Conservation (phyloP, 257 asterid species). For the Thymus quinquecostatus region DNA sequence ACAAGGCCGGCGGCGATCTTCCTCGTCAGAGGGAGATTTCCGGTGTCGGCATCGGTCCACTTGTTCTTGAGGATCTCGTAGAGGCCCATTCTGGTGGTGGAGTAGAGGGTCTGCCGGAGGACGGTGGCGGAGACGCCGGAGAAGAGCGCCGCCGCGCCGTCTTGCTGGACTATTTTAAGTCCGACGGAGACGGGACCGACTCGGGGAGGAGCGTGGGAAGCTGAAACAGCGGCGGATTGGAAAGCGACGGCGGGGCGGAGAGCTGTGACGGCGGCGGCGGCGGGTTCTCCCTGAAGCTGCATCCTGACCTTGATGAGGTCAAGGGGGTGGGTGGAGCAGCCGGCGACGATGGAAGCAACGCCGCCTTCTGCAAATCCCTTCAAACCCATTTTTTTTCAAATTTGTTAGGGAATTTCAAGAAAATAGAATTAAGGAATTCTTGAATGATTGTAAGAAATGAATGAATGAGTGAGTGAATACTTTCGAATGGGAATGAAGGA, state of each 20-base stretch:
- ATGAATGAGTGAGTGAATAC: neutral
- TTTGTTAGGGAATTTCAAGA: neutral
- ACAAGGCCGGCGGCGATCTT: constrained; percentile 57
- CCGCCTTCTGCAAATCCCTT: constrained; percentile 73
- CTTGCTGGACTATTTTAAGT: constrained; percentile 49
- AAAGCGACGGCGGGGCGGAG: constrained; percentile 54
- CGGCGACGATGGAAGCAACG: constrained; percentile 65
- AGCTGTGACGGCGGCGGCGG: constrained; percentile 19
- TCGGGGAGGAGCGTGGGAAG: constrained; percentile 34
- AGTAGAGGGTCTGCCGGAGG: constrained; percentile 62
- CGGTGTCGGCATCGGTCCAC: constrained; percentile 55
- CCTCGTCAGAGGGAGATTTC: constrained; percentile 38
- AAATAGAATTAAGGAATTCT: no score
- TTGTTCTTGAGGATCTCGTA: constrained; percentile 63
- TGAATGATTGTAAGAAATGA: neutral
- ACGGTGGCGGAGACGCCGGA: constrained; percentile 77
- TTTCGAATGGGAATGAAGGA: no score
- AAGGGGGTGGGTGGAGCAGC: constrained; percentile 64
- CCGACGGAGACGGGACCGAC: constrained; percentile 58
- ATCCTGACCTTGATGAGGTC: constrained; percentile 63
- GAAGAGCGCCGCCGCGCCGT: constrained; percentile 59
- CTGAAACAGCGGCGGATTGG: constrained; percentile 27
- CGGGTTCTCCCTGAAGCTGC: constrained; percentile 64
- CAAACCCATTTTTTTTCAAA: constrained; percentile 16
- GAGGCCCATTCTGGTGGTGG: constrained; percentile 75